Evolutionary conservation across 495 filamentous ascomycete genomes (phyloP).

Genomic region (Xylaria flabelliformis): DNA sequence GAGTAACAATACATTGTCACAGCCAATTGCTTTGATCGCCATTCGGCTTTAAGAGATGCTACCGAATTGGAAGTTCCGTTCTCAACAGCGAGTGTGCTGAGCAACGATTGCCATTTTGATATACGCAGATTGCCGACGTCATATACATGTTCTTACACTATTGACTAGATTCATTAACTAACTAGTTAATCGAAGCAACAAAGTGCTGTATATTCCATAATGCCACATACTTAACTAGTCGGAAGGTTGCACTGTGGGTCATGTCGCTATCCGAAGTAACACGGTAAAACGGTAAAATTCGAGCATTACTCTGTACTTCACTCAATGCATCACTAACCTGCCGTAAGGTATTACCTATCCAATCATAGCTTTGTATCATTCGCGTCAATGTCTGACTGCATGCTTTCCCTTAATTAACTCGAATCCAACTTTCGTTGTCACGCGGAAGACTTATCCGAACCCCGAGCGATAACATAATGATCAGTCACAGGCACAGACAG

Average conservation of each 20-base stretch:
- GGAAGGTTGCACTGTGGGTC: too few species aligned
- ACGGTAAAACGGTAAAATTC: too few species aligned
- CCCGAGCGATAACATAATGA: neutral
- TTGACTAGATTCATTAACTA: too few species aligned
- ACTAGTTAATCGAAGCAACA: too few species aligned
- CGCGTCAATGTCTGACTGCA: neutral
- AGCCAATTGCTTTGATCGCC: neutral
- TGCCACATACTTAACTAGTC: too few species aligned
- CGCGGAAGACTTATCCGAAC: constrained; percentile 8
- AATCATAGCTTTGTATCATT: neutral
- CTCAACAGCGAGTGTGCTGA: neutral
- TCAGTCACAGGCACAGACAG: neutral
- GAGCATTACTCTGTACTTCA: neutral
- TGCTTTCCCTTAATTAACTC: neutral
- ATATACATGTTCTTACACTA: too few species aligned
- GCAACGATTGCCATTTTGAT: neutral
- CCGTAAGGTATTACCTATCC: neutral
- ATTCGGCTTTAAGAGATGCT: neutral
- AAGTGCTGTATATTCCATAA: too few species aligned
- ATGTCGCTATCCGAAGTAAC: neutral
- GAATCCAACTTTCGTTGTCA: neutral
- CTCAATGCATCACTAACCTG: neutral
- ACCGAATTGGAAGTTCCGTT: neutral
- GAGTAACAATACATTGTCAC: neutral
- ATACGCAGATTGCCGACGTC: neutral